A percentile compares a stretch with the other conserved stretches of the same genome.
Conservation (phyloP, 2,329 filamentous ascomycete species). For the Ampelomyces quisqualis region DNA sequence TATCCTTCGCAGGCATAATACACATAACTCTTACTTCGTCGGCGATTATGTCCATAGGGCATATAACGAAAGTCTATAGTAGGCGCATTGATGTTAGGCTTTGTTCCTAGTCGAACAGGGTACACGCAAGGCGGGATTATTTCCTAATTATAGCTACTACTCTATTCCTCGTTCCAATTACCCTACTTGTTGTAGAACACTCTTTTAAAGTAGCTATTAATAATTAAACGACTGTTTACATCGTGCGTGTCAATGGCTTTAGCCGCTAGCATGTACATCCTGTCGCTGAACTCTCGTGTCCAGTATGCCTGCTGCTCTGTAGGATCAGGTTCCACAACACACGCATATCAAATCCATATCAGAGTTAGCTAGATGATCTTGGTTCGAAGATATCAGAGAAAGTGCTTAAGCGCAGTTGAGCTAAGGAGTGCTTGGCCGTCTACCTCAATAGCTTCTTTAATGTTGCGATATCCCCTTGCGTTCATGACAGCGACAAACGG, state of each 20-base stretch:
- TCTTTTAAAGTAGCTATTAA: slow-evolving; percentile 4
- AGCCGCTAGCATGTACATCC: slow-evolving; percentile 5
- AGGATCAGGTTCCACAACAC: background rate
- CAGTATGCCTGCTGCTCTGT: slow-evolving; percentile 4
- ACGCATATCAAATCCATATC: background rate
- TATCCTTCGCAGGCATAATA: slow-evolving; percentile 7
- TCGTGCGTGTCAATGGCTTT: slow-evolving; percentile 11
- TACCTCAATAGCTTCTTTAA: background rate
- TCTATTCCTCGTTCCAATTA: background rate
- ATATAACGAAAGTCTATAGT: slow-evolving; percentile 8
- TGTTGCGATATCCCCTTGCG: background rate
- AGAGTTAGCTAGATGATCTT: background rate
- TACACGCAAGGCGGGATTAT: background rate
- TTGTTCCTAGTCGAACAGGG: slow-evolving; percentile 1
- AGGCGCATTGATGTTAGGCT: background rate
- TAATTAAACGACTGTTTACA: slow-evolving; percentile 4
- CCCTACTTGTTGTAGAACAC: background rate
- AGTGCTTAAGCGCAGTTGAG: background rate
- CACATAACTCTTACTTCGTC: slow-evolving; percentile 10
- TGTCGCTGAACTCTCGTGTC: slow-evolving; percentile 10
- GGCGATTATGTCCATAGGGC: slow-evolving; percentile 7
- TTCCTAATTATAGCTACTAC: background rate
- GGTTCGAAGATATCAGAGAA: background rate
- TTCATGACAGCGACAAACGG: background rate
- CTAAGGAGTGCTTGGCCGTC: background rate